Evolutionary conservation across 2,329 filamentous ascomycete species (phyloP).

Genomic region (Aspergillus luchuensis): DNA sequence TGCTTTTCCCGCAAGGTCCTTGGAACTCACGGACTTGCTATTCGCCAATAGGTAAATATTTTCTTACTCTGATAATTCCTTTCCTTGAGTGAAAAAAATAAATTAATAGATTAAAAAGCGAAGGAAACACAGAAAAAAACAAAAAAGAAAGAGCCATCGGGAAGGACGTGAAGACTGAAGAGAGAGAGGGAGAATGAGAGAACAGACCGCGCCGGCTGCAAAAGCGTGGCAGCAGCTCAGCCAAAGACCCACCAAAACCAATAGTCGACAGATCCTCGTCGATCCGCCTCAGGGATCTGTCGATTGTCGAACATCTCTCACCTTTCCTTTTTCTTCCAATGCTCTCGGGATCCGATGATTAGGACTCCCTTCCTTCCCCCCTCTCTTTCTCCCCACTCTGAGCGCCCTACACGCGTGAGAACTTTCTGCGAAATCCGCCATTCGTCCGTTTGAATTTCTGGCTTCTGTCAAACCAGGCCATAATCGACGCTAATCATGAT

Average conservation of each 20-base stretch:
- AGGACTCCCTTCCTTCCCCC: not conserved
- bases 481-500: conserved; percentile 18
- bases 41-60: conserved; percentile 1
- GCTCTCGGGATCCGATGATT: not conserved
- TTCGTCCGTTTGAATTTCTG: conserved; percentile 16
- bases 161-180: conserved; percentile 6
- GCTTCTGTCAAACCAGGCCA: conserved; percentile 16
- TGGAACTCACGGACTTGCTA: conserved; percentile 12
- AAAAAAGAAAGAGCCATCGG: conserved; percentile 9
- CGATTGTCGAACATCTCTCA: conserved; percentile 24
- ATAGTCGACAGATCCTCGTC: conserved; percentile 43
- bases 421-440: conserved; percentile 4
- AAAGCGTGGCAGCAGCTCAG: conserved; percentile 30
- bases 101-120: not conserved
- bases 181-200: conserved; percentile 4
- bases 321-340: conserved; percentile 16
- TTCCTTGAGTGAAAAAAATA: not conserved
- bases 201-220: conserved; percentile 8
- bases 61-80: too few species aligned
- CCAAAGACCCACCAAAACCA: conserved; percentile 40
- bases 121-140: not conserved
- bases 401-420: not conserved
- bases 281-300: conserved; percentile 37
- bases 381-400: not conserved
- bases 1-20: conserved; percentile 16